Conservation (phyloP, 225 moss, liverwort and hornwort genomes). For the Pleurozium schreberi region DNA sequence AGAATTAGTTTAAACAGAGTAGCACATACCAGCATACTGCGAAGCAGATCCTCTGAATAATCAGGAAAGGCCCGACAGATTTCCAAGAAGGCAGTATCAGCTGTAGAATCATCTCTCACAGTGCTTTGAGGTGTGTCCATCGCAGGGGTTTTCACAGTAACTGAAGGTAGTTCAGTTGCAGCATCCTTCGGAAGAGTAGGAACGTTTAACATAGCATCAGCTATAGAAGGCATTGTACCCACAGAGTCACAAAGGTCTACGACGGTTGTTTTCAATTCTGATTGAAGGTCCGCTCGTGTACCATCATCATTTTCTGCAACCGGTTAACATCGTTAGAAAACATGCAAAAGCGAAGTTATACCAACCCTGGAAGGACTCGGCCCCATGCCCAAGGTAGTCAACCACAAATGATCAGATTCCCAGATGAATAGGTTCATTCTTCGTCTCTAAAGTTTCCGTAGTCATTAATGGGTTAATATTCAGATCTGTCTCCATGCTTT, state of each 20-base stretch:
- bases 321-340: not conserved
- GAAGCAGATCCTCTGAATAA: conserved; percentile 42
- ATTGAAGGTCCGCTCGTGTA: not conserved
- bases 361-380: too few species aligned
- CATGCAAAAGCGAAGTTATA: not conserved
- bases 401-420: too few species aligned
- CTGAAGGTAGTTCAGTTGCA: not conserved
- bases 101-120: not conserved
- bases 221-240: not conserved
- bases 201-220: not conserved
- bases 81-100: conserved; percentile 25
- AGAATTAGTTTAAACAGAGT: not conserved
- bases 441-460: not conserved
- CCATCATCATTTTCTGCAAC: conserved; percentile 19
- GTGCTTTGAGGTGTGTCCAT: not conserved
- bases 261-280: not conserved
- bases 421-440: not conserved
- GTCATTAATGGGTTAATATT: not conserved
- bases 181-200: not conserved
- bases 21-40: conserved; percentile 45
- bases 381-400: too few species aligned
- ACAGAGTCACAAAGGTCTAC: not conserved
- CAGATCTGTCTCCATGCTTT: not conserved
- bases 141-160: not conserved
- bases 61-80: conserved; percentile 30